Conservation (phyloP, 2,329 filamentous ascomycete genomes). For the Diaporthe sp. region DNA sequence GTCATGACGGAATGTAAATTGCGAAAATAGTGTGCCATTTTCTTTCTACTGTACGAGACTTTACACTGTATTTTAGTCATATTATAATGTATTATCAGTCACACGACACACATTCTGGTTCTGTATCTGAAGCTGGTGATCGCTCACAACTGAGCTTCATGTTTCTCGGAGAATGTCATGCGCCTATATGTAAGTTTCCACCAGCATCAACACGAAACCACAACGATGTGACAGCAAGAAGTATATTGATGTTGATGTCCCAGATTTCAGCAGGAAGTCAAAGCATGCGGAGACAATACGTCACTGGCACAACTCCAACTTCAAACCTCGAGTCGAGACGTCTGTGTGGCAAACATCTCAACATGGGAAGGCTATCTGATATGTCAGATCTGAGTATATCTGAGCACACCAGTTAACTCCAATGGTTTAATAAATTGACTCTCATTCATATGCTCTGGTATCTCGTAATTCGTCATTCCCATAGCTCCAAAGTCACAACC, state of each 20-base stretch:
- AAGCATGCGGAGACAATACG: background rate
- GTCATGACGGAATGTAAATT: conserved; percentile 3
- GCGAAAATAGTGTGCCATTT: background rate
- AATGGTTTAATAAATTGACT: background rate
- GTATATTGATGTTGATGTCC: background rate
- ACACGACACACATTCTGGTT: background rate
- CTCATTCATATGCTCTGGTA: background rate
- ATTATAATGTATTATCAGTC: conserved; percentile 19
- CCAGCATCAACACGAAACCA: background rate
- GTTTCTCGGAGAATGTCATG: too few relatives aligned
- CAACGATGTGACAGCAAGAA: background rate
- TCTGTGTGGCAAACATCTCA: background rate
- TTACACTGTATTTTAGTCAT: conserved; percentile 2
- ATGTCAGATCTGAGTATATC: background rate
- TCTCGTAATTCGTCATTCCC: background rate
- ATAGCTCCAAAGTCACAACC: background rate
- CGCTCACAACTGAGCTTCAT: background rate
- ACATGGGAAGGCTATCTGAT: background rate
- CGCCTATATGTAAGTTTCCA: background rate
- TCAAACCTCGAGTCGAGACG: background rate
- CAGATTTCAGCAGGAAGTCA: background rate
- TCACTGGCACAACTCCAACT: background rate
- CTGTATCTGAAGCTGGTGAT: background rate
- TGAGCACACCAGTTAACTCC: background rate
- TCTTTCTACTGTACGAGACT: conserved; percentile 5